Base-by-base conservation (phyloP, 1,284 basidiomycete genomes). In the Rhodotorula sp. region DNA sequence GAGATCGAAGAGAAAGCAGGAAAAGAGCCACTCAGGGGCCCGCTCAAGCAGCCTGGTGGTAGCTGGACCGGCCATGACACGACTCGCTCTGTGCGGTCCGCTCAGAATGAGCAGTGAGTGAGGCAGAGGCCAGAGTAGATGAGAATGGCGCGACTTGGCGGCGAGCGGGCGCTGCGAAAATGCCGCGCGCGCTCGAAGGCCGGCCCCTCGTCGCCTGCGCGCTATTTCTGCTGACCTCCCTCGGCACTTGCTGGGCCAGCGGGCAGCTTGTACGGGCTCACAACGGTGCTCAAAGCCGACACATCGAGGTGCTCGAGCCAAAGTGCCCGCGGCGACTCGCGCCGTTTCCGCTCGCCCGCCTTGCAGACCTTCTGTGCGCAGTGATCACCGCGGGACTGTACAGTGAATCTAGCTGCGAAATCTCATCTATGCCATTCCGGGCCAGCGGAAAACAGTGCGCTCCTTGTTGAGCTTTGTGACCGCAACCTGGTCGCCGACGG, bases 401-500 rank as follows among this genome's bases (percentile, higher is more conserved):
- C 34, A 34, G 34, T 34, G 5, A 34, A 34, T 34, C 34, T 34
- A 5, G 34, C 5, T 34, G 34, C 34, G 1, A 34, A 4, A n/a
- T 9, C 12, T 17, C 4, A 13, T 14, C 25, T 34, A 58, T 7
- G 50, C 42, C 54, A 64, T 64, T 1, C 62, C 62, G 9, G 70
- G 70, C 70, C 70, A 71, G 16, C 48, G 45, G 46, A 71, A 71
- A 0, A 50, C 27, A 2, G 65, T 61, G 4, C 70, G 42, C 42
- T 49, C 21, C 57, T 55, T 54, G 48, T 61, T 56, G 14, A 64
- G 16, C 46, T 42, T 54, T 10, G 70, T 71, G 7, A 71, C 61
- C 16, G 53, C 23, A 0, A 64, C 70, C 4, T 34, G 21, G 54
- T 67, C 70, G 3, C 70, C 70, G 7, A 67, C 61, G 4, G 61